Evolutionary conservation across 768 basidiomycete species (phyloP).

Genomic region (Ramaria rubella): DNA sequence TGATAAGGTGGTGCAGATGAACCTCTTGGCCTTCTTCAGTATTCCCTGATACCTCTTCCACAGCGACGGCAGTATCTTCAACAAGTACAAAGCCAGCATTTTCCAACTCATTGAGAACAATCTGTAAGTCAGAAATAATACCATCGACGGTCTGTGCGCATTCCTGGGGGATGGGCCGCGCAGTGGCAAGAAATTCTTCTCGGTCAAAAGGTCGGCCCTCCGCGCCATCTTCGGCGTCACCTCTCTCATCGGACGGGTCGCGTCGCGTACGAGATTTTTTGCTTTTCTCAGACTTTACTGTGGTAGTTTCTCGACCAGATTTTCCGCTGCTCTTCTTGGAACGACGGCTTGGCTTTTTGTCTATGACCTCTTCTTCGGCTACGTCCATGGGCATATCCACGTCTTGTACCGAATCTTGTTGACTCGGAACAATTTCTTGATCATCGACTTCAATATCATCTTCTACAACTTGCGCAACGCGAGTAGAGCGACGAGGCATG

Average conservation of each 20-base stretch:
- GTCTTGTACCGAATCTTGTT: conserved; percentile 1
- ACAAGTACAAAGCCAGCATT: conserved; percentile 39
- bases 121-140: conserved; percentile 1
- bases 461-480: not conserved
- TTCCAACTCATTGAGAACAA: conserved; percentile 23
- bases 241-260: conserved; percentile 13
- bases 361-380: not conserved
- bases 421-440: not conserved
- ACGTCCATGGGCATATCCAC: not conserved
- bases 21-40: conserved; percentile 15
- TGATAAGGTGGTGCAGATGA: not conserved
- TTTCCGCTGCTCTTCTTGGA: not conserved
- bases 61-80: conserved; percentile 27
- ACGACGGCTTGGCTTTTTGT: not conserved
- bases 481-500: conserved; percentile 1
- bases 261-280: conserved; percentile 13
- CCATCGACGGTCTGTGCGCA: not conserved
- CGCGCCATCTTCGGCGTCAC: not conserved
- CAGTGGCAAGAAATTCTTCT: conserved; percentile 10
- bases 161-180: conserved; percentile 2
- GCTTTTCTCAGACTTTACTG: conserved; percentile 2
- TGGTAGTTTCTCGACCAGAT: not conserved
- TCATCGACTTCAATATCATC: conserved; percentile 3
- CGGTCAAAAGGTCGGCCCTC: not conserved
- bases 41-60: conserved; percentile 14